phyloP scores from a whole-genome alignment of 2,329 filamentous ascomycete genomes.

The Dothistroma septosporum region DNA sequence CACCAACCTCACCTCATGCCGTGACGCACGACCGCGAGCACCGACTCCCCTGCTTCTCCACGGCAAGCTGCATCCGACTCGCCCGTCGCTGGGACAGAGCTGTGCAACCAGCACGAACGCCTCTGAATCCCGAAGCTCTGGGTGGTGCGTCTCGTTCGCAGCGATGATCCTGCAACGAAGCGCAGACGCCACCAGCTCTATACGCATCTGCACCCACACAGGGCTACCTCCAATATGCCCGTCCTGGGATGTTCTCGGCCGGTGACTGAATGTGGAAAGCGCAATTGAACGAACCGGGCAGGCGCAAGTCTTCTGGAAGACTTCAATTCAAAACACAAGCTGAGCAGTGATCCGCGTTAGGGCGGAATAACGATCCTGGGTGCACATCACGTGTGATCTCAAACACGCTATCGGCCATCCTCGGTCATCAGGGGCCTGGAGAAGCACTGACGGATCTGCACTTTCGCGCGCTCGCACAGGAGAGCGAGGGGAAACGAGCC shows the following conservation, averaged over 20 bases:
- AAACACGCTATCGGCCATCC: background rate
- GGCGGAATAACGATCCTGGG: background rate
- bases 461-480: background rate
- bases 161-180: background rate
- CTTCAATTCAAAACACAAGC: background rate
- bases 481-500: background rate
- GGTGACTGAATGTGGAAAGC: background rate
- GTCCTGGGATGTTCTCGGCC: background rate
- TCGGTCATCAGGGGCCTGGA: background rate
- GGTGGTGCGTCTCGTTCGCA: constrained; percentile 1
- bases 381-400: background rate
- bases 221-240: background rate
- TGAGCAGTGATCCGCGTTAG: background rate
- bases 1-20: too few species aligned
- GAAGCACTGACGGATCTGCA: background rate
- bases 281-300: background rate
- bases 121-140: background rate
- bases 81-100: background rate
- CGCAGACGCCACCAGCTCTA: background rate
- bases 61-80: constrained; percentile 3
- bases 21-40: too few species aligned
- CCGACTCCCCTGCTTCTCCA: background rate
- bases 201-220: background rate
- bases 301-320: background rate
- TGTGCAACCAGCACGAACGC: background rate